These are phyloP conservation scores for Fusarium equiseti DNA, from an alignment of 2,329 filamentous ascomycete species.

Conservation along the genomic window DNA sequence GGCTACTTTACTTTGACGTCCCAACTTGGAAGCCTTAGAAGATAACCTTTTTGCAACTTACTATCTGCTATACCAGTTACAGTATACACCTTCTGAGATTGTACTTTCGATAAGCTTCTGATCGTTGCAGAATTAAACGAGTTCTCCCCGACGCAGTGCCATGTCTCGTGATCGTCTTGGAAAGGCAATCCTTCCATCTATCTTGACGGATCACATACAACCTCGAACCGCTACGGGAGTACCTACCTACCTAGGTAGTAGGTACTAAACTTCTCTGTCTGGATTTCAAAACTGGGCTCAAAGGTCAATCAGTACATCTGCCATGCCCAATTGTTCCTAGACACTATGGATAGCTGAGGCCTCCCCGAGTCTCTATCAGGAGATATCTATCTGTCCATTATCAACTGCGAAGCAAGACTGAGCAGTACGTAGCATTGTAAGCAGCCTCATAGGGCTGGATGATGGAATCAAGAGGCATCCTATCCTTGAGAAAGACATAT, in stretches of 20 bases:
- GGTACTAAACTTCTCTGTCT: too few relatives aligned
- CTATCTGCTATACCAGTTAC: neutral
- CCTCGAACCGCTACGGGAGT: neutral
- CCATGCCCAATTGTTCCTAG: neutral
- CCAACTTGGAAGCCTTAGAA: neutral
- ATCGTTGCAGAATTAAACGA: neutral
- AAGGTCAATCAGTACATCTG: neutral
- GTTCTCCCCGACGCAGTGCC: neutral
- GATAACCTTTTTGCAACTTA: neutral
- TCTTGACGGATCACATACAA: neutral
- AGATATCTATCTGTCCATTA: neutral
- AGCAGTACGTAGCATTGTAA: neutral
- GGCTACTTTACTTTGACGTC: neutral
- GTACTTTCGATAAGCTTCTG: neutral
- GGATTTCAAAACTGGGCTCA: neutral
- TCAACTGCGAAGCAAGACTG: neutral
- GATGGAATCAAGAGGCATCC: conserved; percentile 23
- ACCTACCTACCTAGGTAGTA: too few relatives aligned
- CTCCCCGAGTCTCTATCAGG: neutral
- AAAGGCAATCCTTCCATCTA: neutral
- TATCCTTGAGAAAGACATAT: conserved; percentile 12
- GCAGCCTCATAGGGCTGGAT: conserved; percentile 25
- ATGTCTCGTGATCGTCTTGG: neutral
- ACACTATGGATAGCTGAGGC: conserved; percentile 10
- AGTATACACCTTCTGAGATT: neutral